These are phyloP conservation scores for Gypsophila paniculata DNA, from an alignment of 179 eudicot genomes.

Conservation along the genomic window DNA sequence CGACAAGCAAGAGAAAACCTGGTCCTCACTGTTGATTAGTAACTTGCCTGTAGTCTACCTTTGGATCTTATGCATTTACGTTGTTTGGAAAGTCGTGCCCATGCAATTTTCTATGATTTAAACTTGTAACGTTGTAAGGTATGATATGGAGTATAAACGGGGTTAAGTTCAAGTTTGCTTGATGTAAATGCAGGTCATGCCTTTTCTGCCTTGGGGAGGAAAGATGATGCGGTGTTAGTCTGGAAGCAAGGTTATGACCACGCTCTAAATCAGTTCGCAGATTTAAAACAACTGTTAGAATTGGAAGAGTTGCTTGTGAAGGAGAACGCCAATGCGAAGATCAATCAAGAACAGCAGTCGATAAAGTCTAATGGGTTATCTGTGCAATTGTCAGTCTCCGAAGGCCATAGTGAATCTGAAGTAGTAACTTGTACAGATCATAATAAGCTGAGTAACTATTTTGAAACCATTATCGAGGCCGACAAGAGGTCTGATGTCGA, in stretches of 20 bases:
- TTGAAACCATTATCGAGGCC: constrained; percentile 36
- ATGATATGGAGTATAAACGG: background rate
- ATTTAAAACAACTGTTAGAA: constrained; percentile 81
- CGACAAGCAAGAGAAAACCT: background rate
- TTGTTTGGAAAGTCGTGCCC: background rate
- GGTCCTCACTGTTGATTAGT: background rate
- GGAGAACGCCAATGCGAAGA: constrained; percentile 37
- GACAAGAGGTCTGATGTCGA: constrained; percentile 35
- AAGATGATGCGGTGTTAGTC: constrained; percentile 64
- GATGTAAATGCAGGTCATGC: constrained; percentile 62
- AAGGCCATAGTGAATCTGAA: constrained; percentile 33
- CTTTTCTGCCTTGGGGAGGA: constrained; percentile 73
- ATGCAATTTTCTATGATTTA: background rate
- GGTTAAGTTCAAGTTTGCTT: constrained; percentile 13
- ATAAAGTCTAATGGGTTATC: constrained; percentile 37
- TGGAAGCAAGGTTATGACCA: constrained; percentile 87
- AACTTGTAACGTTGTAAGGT: background rate
- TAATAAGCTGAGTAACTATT: constrained; percentile 31
- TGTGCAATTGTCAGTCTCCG: constrained; percentile 34
- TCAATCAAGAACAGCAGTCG: constrained; percentile 33
- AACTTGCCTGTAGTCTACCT: background rate
- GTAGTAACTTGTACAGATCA: constrained; percentile 39
- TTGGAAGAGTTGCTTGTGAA: constrained; percentile 67
- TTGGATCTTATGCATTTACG: constrained; percentile 8
- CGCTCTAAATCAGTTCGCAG: constrained; percentile 70